Evolutionary conservation across 139 green algal species (phyloP), one percentile per base, ranked within the genome.

Genomic region (Axilococcus clingmanii): DNA sequence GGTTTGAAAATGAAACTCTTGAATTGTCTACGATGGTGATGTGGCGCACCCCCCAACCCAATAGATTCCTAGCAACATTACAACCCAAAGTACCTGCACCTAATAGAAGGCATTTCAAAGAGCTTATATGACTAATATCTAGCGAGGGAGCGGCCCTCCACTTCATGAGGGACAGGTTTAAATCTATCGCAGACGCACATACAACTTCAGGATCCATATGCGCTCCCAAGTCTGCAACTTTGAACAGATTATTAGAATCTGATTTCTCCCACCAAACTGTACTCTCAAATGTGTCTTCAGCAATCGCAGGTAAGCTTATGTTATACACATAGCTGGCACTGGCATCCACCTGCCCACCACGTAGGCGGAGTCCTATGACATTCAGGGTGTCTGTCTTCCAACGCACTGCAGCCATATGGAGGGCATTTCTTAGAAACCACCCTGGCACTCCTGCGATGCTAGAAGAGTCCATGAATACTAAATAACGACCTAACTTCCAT

Each of bases 151-250:
- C 78, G 8, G 89, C 80, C 6, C 92, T 73, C 92, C 92, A 99
- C 23, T 80, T 70, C 92, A 97, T 98, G 12, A 99, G 79, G 7
- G 79, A 74, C 45, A 99, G 71, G 78, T 98, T 99, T 14, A 99
- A 80, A 44, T 91, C 73, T 24, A 95, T 79, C 12, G 84, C 84
- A 20, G 63, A 55, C 30, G 71, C 55, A 7, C 85, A 79, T 41
- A 87, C 59, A 27, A 52, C 45, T 20, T 40, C 38, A 0, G 86
- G 83, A 59, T 94, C 85, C 69, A 97, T 80, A 0, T 69, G 34
- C 2, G 71, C 31, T 2, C 44, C 63, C 29, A 97, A 52, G 42
- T 94, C 71, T 8, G 48, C 66, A 23, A 56, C n/a, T n/a, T n/a
- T n/a, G n/a, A n/a, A n/a, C 23, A 1, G 38, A 45, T 20, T 19